Evolutionary conservation across 2,329 filamentous ascomycete species (phyloP).

Genomic region (Penicillium sp.): DNA sequence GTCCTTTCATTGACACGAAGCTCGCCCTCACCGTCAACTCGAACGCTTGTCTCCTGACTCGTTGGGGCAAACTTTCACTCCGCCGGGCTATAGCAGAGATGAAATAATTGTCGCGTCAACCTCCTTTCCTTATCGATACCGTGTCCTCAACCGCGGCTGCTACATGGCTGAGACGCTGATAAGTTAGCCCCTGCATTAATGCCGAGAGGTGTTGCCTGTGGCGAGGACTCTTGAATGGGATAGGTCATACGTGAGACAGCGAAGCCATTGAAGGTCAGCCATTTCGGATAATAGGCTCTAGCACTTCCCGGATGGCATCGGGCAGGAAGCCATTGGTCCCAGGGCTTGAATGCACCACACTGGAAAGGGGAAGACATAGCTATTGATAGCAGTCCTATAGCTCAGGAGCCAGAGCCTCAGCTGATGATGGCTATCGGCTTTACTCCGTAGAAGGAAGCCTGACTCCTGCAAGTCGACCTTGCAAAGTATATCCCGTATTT

Average conservation of each 20-base stretch:
- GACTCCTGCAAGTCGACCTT: background rate
- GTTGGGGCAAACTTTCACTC: background rate
- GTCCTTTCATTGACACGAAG: background rate
- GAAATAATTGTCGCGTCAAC: background rate
- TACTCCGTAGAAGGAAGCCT: background rate
- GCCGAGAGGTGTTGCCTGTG: background rate
- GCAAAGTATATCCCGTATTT: background rate
- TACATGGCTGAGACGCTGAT: background rate
- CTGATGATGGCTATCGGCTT: background rate
- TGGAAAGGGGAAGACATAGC: background rate
- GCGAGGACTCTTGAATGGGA: background rate
- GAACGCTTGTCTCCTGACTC: background rate
- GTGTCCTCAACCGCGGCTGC: background rate
- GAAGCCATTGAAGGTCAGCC: background rate
- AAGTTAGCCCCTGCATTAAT: slow-evolving; percentile 6
- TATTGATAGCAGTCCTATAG: background rate
- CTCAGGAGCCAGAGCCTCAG: background rate
- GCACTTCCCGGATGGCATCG: background rate
- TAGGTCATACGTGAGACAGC: background rate
- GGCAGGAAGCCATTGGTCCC: background rate
- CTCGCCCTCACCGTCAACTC: background rate
- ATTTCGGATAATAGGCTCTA: slow-evolving; percentile 1
- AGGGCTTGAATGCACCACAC: background rate
- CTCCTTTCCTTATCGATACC: background rate
- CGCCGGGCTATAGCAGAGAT: too few relatives aligned